Percentiles rank a stretch among this genome's conserved stretches.
Evolutionary conservation across 345 rosid genomes (phyloP).

Genomic region (Cochlearia excelsa): DNA sequence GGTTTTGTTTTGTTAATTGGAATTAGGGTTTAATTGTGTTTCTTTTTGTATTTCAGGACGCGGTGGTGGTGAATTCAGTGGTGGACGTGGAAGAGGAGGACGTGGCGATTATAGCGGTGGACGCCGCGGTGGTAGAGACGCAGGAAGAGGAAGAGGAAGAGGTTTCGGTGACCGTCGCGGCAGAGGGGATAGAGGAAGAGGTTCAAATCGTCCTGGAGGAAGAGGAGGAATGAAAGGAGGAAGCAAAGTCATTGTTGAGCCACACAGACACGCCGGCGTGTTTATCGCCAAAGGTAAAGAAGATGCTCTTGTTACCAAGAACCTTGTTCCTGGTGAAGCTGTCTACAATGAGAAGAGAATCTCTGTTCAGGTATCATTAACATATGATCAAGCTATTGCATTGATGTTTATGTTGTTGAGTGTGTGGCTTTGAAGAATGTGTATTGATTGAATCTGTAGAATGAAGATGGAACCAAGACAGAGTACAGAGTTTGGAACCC

Average conservation of each 20-base stretch:
- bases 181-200: constrained; percentile 56
- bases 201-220: constrained; percentile 34
- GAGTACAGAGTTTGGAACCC: constrained; percentile 99
- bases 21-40: background rate
- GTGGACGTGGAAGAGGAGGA: constrained; percentile 17
- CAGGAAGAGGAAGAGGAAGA: constrained; percentile 25
- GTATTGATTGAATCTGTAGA: constrained; percentile 38
- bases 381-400: background rate
- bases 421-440: background rate
- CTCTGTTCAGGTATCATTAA: constrained; percentile 58
- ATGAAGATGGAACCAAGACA: constrained; percentile 86
- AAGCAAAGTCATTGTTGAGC: constrained; percentile 72
- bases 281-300: constrained; percentile 87
- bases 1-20: background rate
- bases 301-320: constrained; percentile 90
- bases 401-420: background rate
- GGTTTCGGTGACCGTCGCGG: constrained; percentile 14
- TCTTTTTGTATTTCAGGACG: constrained; percentile 31
- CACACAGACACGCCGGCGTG: constrained; percentile 81
- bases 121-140: constrained; percentile 45
- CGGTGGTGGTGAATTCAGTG: constrained; percentile 30
- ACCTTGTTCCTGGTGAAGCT: constrained; percentile 80
- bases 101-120: constrained; percentile 49
- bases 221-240: constrained; percentile 85
- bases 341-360: constrained; percentile 85